Percentiles rank a stretch among this genome's conserved stretches.
Conservation (phyloP, 768 basidiomycete species). For the Xerocomellus amylosporus region DNA sequence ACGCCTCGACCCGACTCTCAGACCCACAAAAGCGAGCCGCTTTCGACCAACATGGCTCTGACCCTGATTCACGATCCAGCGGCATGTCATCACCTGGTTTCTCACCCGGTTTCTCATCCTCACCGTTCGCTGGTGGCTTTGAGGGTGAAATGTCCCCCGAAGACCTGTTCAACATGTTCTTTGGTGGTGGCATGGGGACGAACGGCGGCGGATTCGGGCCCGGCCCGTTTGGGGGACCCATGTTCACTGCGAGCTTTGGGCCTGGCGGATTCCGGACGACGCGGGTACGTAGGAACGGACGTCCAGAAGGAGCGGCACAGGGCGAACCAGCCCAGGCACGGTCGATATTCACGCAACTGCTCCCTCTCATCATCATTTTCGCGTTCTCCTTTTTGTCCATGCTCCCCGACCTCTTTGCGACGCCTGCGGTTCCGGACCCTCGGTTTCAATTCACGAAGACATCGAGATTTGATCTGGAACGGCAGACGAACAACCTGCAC, state of each 20-base stretch:
- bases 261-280: constrained; percentile 79
- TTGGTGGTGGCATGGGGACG: constrained; percentile 58
- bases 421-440: constrained; percentile 72
- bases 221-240: constrained; percentile 45
- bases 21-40: constrained; percentile 89
- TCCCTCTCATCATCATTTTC: constrained; percentile 83
- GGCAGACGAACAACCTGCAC: constrained; percentile 66
- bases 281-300: constrained; percentile 45
- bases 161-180: constrained; percentile 98
- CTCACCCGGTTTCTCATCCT: constrained; percentile 48
- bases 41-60: constrained; percentile 80
- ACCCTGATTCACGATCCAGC: constrained; percentile 80
- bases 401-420: constrained; percentile 71
- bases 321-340: constrained; percentile 46
- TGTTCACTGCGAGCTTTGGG: constrained; percentile 79
- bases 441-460: constrained; percentile 66
- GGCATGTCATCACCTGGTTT: constrained; percentile 62
- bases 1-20: constrained; percentile 20
- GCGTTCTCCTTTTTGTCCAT: constrained; percentile 80
- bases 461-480: constrained; percentile 61
- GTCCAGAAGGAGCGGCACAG: constrained; percentile 34
- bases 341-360: constrained; percentile 68
- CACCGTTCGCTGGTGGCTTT: constrained; percentile 54
- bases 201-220: constrained; percentile 53
- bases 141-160: constrained; percentile 91